These are phyloP conservation scores for Penicillium riverlandense DNA, from an alignment of 495 filamentous ascomycete species.

Conservation along the genomic window DNA sequence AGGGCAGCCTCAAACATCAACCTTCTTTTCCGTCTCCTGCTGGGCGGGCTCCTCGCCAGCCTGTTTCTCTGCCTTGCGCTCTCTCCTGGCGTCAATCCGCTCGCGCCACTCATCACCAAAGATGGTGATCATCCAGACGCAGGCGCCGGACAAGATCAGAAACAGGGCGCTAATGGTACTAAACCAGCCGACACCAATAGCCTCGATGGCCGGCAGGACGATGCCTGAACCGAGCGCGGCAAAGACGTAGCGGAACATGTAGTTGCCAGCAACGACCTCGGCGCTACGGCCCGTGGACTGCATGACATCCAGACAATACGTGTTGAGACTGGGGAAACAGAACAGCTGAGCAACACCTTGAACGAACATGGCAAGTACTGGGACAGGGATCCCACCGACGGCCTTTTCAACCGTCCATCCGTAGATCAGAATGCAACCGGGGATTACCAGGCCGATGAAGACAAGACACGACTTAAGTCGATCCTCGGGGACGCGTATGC, in stretches of 20 bases:
- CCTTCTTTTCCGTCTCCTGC: constrained; percentile 4
- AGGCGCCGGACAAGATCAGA: constrained; percentile 39
- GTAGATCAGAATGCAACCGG: constrained; percentile 60
- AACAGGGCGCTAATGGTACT: constrained; percentile 50
- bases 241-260: constrained; percentile 63
- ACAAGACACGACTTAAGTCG: constrained; percentile 54
- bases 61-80: constrained; percentile 4
- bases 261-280: constrained; percentile 69
- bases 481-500: constrained; percentile 61
- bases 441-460: constrained; percentile 54
- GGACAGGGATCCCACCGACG: constrained; percentile 59
- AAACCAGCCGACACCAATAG: constrained; percentile 64
- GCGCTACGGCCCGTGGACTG: constrained; percentile 46
- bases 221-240: constrained; percentile 57
- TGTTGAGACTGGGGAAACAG: constrained; percentile 66
- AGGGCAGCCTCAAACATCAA: constrained; percentile 1
- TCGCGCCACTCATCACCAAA: constrained; percentile 52
- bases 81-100: constrained; percentile 33
- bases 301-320: constrained; percentile 73
- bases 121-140: constrained; percentile 39
- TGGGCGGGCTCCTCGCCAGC: neutral
- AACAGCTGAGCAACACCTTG: constrained; percentile 68
- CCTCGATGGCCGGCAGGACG: constrained; percentile 58
- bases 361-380: constrained; percentile 62
- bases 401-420: constrained; percentile 65